These are phyloP conservation scores for Athelia sp. DNA, from an alignment of 1,284 basidiomycete genomes.

Conservation along the genomic window DNA sequence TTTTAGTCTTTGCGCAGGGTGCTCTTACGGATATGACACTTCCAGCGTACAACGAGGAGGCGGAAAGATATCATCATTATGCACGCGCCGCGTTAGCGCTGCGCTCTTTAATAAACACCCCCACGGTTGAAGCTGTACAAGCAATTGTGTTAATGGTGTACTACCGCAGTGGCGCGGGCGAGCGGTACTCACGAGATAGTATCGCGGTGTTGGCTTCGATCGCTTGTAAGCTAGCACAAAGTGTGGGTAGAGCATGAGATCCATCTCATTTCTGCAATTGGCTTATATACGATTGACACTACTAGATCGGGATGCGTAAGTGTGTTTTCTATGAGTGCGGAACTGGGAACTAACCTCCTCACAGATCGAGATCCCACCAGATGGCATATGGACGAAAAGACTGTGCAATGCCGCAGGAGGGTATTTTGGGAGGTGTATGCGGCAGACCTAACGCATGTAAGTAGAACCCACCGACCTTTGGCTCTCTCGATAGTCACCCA, in stretches of 20 bases:
- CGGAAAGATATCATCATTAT: slow-evolving; percentile 55
- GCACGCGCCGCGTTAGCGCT: slow-evolving; percentile 52
- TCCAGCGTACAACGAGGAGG: slow-evolving; percentile 52
- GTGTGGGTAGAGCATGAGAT: slow-evolving; percentile 35
- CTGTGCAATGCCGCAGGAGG: slow-evolving; percentile 46
- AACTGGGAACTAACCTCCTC: slow-evolving; percentile 6
- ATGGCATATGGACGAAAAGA: slow-evolving; percentile 50
- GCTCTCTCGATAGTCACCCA: neutral
- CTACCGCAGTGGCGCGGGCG: slow-evolving; percentile 51
- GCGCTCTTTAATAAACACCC: slow-evolving; percentile 58
- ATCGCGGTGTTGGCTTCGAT: slow-evolving; percentile 46
- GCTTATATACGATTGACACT: too few relatives aligned
- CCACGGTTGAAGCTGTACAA: slow-evolving; percentile 57
- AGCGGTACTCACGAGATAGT: slow-evolving; percentile 46
- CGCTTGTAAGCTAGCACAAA: slow-evolving; percentile 51
- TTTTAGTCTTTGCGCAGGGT: slow-evolving; percentile 54
- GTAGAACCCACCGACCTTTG: too few relatives aligned
- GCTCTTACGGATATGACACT: slow-evolving; percentile 61
- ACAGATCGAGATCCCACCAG: slow-evolving; percentile 57
- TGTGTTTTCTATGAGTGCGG: slow-evolving; percentile 8
- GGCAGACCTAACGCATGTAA: slow-evolving; percentile 43
- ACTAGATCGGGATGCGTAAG: slow-evolving; percentile 52
- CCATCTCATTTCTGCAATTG: slow-evolving; percentile 7
- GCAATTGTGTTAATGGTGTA: slow-evolving; percentile 49
- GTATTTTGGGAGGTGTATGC: slow-evolving; percentile 59